Evolutionary conservation across 176 grass and related monocot genomes (phyloP).

Genomic region (Metroxylon sagu): DNA sequence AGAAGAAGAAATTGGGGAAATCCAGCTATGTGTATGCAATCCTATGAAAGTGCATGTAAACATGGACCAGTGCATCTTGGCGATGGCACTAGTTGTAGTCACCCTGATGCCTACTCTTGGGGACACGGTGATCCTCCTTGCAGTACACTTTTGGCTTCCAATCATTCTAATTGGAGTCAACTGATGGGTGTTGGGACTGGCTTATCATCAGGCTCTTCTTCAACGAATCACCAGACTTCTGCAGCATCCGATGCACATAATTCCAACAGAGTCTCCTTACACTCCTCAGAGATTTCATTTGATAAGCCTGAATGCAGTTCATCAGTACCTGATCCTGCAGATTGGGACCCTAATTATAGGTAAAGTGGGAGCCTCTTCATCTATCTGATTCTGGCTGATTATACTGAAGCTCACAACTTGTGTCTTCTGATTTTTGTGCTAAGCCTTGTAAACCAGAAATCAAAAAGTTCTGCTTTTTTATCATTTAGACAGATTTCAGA

Average conservation of each 20-base stretch:
- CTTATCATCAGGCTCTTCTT: conserved; percentile 26
- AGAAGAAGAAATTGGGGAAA: conserved; percentile 54
- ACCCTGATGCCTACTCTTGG: conserved; percentile 39
- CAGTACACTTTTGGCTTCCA: conserved; percentile 39
- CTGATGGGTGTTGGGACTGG: conserved; percentile 34
- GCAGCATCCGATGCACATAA: conserved; percentile 29
- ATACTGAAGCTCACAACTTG: no score
- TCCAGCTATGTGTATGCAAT: conserved; percentile 53
- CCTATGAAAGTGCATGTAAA: conserved; percentile 57
- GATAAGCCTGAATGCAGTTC: conserved; percentile 56
- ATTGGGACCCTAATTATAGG: conserved; percentile 98
- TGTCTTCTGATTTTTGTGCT: no score
- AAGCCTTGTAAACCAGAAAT: no score
- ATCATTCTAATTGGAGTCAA: conserved; percentile 61
- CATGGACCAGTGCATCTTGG: conserved; percentile 35
- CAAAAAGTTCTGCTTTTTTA: no score
- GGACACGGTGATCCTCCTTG: conserved; percentile 42
- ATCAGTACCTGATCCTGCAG: conserved; percentile 58
- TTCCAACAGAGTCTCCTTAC: conserved; percentile 18
- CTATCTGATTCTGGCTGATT: no score
- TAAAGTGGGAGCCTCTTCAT: conserved; percentile 12
- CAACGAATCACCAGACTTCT: conserved; percentile 45
- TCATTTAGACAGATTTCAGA: no score
- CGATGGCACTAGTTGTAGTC: conserved; percentile 36
- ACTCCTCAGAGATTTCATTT: conserved; percentile 22